Evolutionary conservation across 805 yeast genomes (phyloP), one percentile per base, ranked within the genome.

Genomic region (Cephaloascus fragrans): DNA sequence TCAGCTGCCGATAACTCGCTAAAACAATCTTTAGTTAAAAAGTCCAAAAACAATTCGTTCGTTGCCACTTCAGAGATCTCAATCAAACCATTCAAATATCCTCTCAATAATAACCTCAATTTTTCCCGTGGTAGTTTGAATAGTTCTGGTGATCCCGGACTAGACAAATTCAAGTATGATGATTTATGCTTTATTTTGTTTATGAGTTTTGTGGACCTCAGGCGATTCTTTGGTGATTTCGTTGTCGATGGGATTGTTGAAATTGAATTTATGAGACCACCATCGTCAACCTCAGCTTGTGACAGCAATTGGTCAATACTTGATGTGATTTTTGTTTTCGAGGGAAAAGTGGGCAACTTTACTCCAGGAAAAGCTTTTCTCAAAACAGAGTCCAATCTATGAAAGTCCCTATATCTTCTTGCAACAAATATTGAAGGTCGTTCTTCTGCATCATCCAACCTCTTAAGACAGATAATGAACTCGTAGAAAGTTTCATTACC

Each of bases 371-470:
- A 83, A 35, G 59, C 61, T 32, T 61, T 60, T 43, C 68, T 71
- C 40, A 88, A 57, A n/a, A 53, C 50, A 19, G 61, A 57, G 41
- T 80, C 76, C 20, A 90, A 60, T 5, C 59, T 61, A 42, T 67
- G 71, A 55, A 90, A 90, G 15, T 85, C 86, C 2, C 73, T 59
- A 53, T 85, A 90, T 8, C 81, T 59, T 41, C 87, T 67, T 0
- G 77, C 67, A 0, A 83, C 73, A 48, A 70, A 79, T 39, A 70
- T 14, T 6, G 17, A 16, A 16, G 15, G 65, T 1, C 58, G 55
- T 2, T 53, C 51, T 1, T 58, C 59, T 1, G 55, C 51, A 1
- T 57, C 45, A 4, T 38, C 32, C 19, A 44, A 40, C 1, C 57
- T 56, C 9, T 55, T 60, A 2, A 73, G 67, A 41, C 70, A 67